Evolutionary conservation across 2,329 filamentous ascomycete species (phyloP).

Genomic region (Verticillium isaacii): DNA sequence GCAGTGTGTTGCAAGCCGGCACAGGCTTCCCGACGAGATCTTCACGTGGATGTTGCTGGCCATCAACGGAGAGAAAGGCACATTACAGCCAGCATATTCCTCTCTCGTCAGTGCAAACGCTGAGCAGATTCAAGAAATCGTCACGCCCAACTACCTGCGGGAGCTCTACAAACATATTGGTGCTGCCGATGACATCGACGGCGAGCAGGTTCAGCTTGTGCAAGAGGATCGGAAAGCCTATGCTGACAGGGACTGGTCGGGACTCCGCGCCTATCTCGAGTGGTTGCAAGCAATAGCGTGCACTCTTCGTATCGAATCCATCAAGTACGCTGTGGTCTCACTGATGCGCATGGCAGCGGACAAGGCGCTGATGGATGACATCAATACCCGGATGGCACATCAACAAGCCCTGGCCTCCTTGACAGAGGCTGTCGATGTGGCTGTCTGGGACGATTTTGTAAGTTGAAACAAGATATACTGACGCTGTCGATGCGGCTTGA

Average conservation of each 20-base stretch:
- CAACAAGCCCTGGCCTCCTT: slow-evolving; percentile 40
- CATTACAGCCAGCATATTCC: slow-evolving; percentile 56
- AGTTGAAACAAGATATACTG: slow-evolving; percentile 15
- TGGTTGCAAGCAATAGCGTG: slow-evolving; percentile 34
- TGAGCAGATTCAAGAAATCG: neutral
- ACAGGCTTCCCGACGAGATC: slow-evolving; percentile 56
- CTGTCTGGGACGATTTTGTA: slow-evolving; percentile 37
- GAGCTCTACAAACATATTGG: slow-evolving; percentile 56
- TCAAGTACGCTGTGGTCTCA: slow-evolving; percentile 36
- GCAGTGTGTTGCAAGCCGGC: slow-evolving; percentile 37
- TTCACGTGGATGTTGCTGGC: slow-evolving; percentile 62
- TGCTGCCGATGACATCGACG: slow-evolving; percentile 41
- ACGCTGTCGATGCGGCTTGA: neutral
- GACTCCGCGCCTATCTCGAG: slow-evolving; percentile 36
- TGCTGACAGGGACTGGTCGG: slow-evolving; percentile 39
- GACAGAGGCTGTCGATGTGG: slow-evolving; percentile 31
- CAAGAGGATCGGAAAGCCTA: slow-evolving; percentile 22
- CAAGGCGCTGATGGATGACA: slow-evolving; percentile 32
- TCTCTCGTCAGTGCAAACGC: slow-evolving; percentile 34
- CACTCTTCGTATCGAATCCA: slow-evolving; percentile 26
- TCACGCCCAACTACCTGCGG: slow-evolving; percentile 37
- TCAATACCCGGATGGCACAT: slow-evolving; percentile 28
- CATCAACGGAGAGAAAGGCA: slow-evolving; percentile 46
- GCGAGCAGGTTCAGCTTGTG: slow-evolving; percentile 16
- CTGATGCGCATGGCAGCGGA: slow-evolving; percentile 54